Evolutionary conservation across 2,329 filamentous ascomycete species (phyloP).

Genomic region (Monosporascus sp.): DNA sequence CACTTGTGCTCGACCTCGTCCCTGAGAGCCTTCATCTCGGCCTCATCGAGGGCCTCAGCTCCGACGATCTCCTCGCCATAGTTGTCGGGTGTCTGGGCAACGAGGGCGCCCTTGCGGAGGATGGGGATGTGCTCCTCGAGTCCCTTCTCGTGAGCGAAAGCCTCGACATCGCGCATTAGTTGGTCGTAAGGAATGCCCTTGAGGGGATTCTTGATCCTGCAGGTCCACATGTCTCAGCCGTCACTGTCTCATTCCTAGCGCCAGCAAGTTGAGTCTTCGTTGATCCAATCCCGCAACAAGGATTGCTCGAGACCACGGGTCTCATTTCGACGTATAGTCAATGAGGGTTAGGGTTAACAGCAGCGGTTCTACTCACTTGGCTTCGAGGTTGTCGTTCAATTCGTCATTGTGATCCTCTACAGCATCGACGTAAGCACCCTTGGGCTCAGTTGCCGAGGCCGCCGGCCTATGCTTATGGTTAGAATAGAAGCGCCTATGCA

Average conservation of each 20-base stretch:
- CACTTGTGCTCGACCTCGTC: conserved; percentile 64
- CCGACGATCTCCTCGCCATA: conserved; percentile 55
- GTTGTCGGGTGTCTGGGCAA: conserved; percentile 63
- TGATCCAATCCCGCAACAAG: neutral
- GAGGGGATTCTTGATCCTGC: conserved; percentile 42
- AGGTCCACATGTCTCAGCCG: neutral
- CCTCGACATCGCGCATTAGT: conserved; percentile 50
- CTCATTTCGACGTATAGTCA: neutral
- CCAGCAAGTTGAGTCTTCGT: neutral
- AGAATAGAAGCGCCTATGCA: neutral
- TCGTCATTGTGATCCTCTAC: conserved; percentile 27
- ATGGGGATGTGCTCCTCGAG: conserved; percentile 53
- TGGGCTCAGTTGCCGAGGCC: conserved; percentile 15
- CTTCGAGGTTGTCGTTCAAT: conserved; percentile 35
- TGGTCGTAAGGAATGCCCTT: conserved; percentile 44
- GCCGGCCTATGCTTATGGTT: neutral
- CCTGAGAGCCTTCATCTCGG: conserved; percentile 54
- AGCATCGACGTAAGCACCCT: conserved; percentile 19
- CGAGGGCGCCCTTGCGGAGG: conserved; percentile 64
- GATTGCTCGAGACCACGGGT: neutral
- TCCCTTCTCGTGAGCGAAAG: conserved; percentile 56
- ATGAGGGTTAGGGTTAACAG: neutral
- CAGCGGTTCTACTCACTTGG: conserved; percentile 31
- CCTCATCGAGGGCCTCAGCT: conserved; percentile 51
- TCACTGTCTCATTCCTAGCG: neutral